A percentile compares a stretch with the other conserved stretches of the same genome.
Conservation (phyloP, 2,329 filamentous ascomycete genomes). For the Harringtonia lauricola region DNA sequence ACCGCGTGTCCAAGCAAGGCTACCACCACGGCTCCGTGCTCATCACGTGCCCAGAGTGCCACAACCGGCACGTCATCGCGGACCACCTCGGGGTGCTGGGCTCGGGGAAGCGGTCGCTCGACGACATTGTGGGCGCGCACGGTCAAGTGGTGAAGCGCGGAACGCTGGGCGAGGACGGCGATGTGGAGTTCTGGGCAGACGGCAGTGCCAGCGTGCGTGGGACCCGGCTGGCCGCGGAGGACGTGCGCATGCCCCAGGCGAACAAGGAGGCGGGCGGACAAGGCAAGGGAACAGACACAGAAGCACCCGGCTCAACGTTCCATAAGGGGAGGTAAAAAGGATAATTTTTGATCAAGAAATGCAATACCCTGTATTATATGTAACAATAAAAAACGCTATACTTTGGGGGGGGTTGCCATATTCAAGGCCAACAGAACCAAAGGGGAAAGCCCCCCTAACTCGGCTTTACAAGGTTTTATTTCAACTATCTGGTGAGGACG, state of each 20-base stretch:
- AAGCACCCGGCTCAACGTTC: too few species aligned
- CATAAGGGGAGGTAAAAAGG: too few species aligned
- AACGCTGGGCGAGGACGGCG: slow-evolving; percentile 62
- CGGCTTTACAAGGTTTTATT: too few species aligned
- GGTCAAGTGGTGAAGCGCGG: slow-evolving; percentile 66
- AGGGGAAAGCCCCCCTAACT: too few species aligned
- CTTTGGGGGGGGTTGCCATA: too few species aligned
- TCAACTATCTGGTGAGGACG: too few species aligned
- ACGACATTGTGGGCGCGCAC: slow-evolving; percentile 66
- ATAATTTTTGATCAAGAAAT: too few species aligned
- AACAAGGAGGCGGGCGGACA: background rate
- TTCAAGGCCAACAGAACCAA: too few species aligned
- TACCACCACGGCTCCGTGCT: slow-evolving; percentile 87
- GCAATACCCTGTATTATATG: too few species aligned
- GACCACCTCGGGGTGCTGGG: slow-evolving; percentile 65
- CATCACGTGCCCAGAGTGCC: slow-evolving; percentile 78
- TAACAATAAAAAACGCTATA: too few species aligned
- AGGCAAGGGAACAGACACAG: too few species aligned
- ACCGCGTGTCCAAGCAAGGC: slow-evolving; percentile 83
- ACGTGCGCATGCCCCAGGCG: slow-evolving; percentile 7
- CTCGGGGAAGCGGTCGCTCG: slow-evolving; percentile 44
- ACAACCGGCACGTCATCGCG: slow-evolving; percentile 80
- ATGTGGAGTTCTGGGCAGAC: slow-evolving; percentile 87
- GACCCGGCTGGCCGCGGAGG: slow-evolving; percentile 12
- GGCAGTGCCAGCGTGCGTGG: slow-evolving; percentile 30